Conservation (phyloP, 805 yeast genomes). For the Diddensiella santjacobensis region DNA sequence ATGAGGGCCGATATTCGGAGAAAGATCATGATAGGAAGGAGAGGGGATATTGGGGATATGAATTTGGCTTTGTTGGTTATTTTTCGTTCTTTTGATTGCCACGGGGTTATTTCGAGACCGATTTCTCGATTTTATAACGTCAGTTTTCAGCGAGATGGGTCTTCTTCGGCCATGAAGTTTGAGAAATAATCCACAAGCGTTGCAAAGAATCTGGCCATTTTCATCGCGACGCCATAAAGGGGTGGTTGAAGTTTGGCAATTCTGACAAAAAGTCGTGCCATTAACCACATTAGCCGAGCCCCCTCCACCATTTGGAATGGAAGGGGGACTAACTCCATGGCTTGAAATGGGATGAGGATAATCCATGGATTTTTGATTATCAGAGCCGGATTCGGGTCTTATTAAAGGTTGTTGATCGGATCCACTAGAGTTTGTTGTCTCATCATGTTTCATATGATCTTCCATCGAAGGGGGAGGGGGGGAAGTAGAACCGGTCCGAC, state of each 20-base stretch:
- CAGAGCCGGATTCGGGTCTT: too few species aligned
- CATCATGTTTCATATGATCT: too few species aligned
- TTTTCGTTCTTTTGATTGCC: conserved; percentile 16
- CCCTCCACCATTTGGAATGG: too few species aligned
- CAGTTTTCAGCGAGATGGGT: conserved; percentile 87
- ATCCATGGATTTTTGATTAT: too few species aligned
- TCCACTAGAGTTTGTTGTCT: too few species aligned
- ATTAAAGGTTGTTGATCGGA: too few species aligned
- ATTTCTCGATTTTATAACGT: conserved; percentile 87
- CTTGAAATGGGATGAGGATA: too few species aligned
- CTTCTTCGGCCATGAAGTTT: conserved; percentile 91
- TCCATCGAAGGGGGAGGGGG: too few species aligned
- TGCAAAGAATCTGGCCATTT: conserved; percentile 83
- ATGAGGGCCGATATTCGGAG: conserved; percentile 17
- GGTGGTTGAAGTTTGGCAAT: conserved; percentile 89
- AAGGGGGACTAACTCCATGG: too few species aligned
- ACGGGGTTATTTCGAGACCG: conserved; percentile 18
- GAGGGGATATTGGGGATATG: conserved; percentile 14
- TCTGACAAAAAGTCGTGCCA: conserved; percentile 52
- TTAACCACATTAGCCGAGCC: too few species aligned
- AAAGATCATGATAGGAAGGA: conserved; percentile 16
- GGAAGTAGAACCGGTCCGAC: too few species aligned
- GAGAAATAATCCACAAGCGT: conserved; percentile 88
- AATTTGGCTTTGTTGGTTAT: conserved; percentile 11
- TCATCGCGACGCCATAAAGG: conserved; percentile 96